These are phyloP conservation scores for Ophiocordyceps camponoti-saundersi DNA, from an alignment of 2,329 filamentous ascomycete species.

Conservation along the genomic window DNA sequence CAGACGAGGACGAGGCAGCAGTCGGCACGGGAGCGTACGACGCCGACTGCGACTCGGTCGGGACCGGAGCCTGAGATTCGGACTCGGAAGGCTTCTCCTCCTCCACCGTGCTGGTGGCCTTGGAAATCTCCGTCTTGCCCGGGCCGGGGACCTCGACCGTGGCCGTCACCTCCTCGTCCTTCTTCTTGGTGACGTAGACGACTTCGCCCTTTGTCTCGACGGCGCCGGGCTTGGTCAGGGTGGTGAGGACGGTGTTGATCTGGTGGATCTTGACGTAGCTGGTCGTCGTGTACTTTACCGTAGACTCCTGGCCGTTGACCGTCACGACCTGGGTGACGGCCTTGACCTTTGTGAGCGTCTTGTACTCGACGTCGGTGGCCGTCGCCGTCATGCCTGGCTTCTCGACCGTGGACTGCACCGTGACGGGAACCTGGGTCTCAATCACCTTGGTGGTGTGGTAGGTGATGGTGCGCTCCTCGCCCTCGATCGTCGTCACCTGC, in stretches of 20 bases:
- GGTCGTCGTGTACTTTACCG: constrained; percentile 8
- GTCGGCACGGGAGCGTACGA: not conserved
- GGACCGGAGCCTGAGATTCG: not conserved
- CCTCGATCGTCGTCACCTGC: constrained; percentile 24
- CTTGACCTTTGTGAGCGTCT: constrained; percentile 21
- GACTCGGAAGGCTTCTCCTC: constrained; percentile 12
- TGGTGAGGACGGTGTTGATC: constrained; percentile 15
- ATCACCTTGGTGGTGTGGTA: constrained; percentile 22
- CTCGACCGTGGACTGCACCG: constrained; percentile 13
- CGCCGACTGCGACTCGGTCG: not conserved
- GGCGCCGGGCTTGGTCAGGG: constrained; percentile 19
- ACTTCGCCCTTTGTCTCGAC: constrained; percentile 16
- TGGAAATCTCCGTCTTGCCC: constrained; percentile 17
- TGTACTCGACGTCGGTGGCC: constrained; percentile 11
- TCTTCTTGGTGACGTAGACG: constrained; percentile 24
- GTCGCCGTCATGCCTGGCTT: constrained; percentile 3
- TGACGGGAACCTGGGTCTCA: constrained; percentile 11
- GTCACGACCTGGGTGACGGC: constrained; percentile 17
- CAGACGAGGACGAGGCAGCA: constrained; percentile 7
- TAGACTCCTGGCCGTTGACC: constrained; percentile 13
- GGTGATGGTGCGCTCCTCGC: constrained; percentile 17
- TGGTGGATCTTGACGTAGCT: constrained; percentile 12
- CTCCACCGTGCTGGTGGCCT: constrained; percentile 20
- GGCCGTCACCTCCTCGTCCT: constrained; percentile 26
- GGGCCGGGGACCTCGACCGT: constrained; percentile 19